phyloP scores from a whole-genome alignment of 2,329 filamentous ascomycete genomes.

The Apiospora sp. region DNA sequence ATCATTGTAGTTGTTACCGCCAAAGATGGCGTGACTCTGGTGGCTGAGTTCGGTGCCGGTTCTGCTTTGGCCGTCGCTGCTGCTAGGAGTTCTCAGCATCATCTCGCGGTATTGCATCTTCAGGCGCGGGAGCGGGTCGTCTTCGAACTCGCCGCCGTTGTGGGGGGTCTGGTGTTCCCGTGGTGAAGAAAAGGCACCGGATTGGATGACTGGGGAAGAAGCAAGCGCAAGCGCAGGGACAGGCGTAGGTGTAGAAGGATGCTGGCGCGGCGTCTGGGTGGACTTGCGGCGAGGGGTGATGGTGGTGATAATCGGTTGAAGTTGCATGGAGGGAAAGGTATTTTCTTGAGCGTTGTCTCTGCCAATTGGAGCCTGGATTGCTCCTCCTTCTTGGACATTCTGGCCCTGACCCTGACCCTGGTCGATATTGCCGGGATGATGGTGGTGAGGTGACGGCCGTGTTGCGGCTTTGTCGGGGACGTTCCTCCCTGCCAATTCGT shows the following conservation, averaged over 20 bases:
- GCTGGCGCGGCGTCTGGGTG: not conserved
- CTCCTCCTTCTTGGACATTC: not conserved
- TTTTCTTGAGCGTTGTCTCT: not conserved
- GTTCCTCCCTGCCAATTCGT: conserved; percentile 18
- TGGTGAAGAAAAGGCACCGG: not conserved
- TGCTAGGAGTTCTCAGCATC: not conserved
- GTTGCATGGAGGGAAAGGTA: not conserved
- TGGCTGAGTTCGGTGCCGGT: not conserved
- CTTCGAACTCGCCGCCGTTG: not conserved
- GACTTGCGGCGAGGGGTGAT: not conserved
- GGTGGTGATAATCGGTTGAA: not conserved
- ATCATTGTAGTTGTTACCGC: too few species aligned
- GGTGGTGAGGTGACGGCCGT: not conserved
- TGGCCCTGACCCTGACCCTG: not conserved
- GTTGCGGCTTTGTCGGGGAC: not conserved
- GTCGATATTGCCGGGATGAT: not conserved
- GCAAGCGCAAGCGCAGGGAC: too few species aligned
- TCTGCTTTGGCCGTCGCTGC: not conserved
- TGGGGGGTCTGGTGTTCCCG: not conserved
- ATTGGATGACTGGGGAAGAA: not conserved
- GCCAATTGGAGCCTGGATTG: too few species aligned
- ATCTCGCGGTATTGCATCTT: not conserved
- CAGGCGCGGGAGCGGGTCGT: conserved; percentile 6
- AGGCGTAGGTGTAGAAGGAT: not conserved
- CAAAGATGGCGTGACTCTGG: not conserved